Evolutionary conservation across 352 stramenopile species (phyloP), one percentile per base, ranked within the genome.

Genomic region (Phytophthora vignae): DNA sequence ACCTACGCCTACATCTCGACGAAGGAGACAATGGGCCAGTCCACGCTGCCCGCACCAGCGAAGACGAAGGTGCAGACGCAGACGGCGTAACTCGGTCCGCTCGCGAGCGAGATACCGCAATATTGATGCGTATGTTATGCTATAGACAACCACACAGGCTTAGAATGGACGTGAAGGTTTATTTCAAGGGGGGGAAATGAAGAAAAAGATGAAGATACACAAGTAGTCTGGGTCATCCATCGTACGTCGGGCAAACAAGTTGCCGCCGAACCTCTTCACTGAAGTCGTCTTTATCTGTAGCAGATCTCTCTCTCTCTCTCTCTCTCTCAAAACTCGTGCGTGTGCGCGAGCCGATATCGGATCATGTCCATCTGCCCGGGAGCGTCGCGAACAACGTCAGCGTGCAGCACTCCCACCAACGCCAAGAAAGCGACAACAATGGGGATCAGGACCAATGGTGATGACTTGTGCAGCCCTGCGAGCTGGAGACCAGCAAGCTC

Each of bases 1-100:
- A 74, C 77, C 7, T 95, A 95, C 73, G 83, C 85, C 15, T 94
- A 92, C 59, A 88, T 95, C 50, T 93, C 84, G 42, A 93, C 83
- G 69, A 82, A 80, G 55, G 85, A 94, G 71, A 91, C 88, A 53
- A 91, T 90, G 78, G 60, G 69, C 11, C 78, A 85, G 64, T 73
- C 78, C 49, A 79, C 73, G 1, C 69, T 79, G 29, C 77, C 83
- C 10, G 66, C 76, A 21, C 81, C 81, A 42, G 59, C 73, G 1
- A 84, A 78, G 31, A 52, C 73, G 0, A 80, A 77, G 36, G 36
- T 42, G 21, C 60, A 68, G 29, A 75, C 68, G 14, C 67, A 77
- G 56, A 74, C 21, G 58, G 53, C 60, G 59, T 78, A 57, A 75
- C 46, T 57, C 14, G 57, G 42, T 60, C 58, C 36, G 17, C 12